A percentile compares a stretch with the other conserved stretches of the same genome.
Evolutionary conservation across 176 grass and related monocot genomes (phyloP).

Genomic region (Bromus sterilis): DNA sequence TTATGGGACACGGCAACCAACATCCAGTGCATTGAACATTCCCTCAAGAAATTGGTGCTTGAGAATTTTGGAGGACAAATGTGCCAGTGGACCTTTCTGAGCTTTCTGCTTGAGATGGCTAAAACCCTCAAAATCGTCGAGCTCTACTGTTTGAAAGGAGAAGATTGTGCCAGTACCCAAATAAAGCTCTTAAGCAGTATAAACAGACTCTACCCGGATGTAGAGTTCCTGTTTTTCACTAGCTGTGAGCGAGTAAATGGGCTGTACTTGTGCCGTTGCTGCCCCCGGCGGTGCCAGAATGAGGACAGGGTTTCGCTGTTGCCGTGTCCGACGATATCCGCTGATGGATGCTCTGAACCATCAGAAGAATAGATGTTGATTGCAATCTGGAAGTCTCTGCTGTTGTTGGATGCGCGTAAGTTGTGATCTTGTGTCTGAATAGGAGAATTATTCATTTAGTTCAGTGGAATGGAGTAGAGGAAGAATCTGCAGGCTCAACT

Average conservation of each 20-base stretch:
- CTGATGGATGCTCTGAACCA: neutral
- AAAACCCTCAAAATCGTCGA: conserved; percentile 15
- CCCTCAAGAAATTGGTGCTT: conserved; percentile 26
- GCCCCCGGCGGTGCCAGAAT: conserved; percentile 15
- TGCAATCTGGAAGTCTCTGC: neutral
- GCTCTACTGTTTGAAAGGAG: conserved; percentile 9
- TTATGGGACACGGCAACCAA: conserved; percentile 22
- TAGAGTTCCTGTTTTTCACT: neutral
- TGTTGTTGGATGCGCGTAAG: neutral
- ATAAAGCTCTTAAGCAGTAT: neutral
- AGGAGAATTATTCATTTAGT: conserved; percentile 1
- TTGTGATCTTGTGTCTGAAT: neutral
- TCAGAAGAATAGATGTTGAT: neutral
- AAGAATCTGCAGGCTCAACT: neutral
- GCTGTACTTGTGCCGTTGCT: conserved; percentile 36
- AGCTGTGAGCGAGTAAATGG: neutral
- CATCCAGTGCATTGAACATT: conserved; percentile 23
- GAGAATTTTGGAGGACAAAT: conserved; percentile 22
- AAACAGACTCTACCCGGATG: conserved; percentile 2
- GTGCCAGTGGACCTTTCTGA: conserved; percentile 19
- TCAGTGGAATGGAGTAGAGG: neutral
- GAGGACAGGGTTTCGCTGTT: conserved; percentile 5
- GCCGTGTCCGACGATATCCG: neutral
- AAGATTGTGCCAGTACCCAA: neutral
- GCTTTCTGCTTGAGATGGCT: conserved; percentile 26